Percentiles rank a stretch among this genome's conserved stretches.
These are phyloP conservation scores for Suhomyces emberorum DNA, from an alignment of 805 yeast genomes.

Conservation along the genomic window DNA sequence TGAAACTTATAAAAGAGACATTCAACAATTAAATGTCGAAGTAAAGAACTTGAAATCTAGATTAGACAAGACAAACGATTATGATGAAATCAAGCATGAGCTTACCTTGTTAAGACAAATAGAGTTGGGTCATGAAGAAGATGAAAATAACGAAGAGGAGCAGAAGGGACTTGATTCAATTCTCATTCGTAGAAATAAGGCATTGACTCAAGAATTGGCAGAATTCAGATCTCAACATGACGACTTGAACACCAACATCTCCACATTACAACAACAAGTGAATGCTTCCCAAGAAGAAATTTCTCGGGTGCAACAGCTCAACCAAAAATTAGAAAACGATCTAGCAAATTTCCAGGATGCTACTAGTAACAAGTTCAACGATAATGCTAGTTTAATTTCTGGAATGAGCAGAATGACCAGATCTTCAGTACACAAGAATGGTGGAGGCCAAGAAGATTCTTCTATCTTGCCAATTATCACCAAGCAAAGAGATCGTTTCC, in stretches of 20 bases:
- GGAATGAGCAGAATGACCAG: constrained; percentile 41
- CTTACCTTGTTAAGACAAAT: constrained; percentile 67
- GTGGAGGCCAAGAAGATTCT: constrained; percentile 30
- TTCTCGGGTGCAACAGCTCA: constrained; percentile 42
- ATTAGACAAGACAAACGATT: constrained; percentile 56
- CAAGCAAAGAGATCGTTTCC: constrained; percentile 91
- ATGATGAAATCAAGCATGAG: constrained; percentile 78
- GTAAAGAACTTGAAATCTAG: constrained; percentile 47
- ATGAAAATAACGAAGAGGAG: constrained; percentile 20
- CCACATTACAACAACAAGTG: constrained; percentile 37
- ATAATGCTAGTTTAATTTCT: constrained; percentile 65
- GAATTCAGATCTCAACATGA: constrained; percentile 59
- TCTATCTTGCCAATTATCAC: constrained; percentile 81
- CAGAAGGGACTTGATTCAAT: constrained; percentile 48
- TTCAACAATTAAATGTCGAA: constrained; percentile 48
- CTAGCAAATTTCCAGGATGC: constrained; percentile 54
- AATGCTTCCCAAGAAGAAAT: constrained; percentile 35
- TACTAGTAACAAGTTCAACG: constrained; percentile 47
- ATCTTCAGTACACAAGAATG: constrained; percentile 23
- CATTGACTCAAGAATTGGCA: constrained; percentile 66
- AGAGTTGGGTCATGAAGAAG: constrained; percentile 58
- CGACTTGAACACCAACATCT: constrained; percentile 39
- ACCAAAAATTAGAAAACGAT: constrained; percentile 70
- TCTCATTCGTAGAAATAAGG: constrained; percentile 66
- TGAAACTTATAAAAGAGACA: constrained; percentile 44